phyloP scores from a whole-genome alignment of 305 asterid species.

The Solanum hybrid region DNA sequence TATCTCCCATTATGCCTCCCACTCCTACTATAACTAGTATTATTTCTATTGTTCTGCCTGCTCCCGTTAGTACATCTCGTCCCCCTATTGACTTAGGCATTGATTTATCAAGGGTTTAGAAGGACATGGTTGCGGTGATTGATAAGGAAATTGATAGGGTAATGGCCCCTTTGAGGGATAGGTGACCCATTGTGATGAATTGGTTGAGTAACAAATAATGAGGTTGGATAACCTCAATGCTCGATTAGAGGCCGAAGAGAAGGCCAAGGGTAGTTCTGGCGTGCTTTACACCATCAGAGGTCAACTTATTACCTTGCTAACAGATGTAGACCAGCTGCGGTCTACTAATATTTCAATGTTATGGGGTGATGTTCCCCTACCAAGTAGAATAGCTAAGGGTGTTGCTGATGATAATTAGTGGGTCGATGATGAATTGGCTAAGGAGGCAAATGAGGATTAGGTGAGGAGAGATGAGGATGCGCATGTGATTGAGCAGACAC shows the following conservation, averaged over 20 bases:
- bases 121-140: background rate
- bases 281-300: background rate
- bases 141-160: background rate
- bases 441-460: background rate
- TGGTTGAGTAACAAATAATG: background rate
- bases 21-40: background rate
- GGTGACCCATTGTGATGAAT: background rate
- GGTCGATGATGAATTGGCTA: background rate
- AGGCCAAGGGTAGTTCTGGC: background rate
- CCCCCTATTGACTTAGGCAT: background rate
- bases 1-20: background rate
- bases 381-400: background rate
- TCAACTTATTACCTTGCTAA: background rate
- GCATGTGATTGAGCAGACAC: background rate
- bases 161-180: background rate
- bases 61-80: background rate
- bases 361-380: background rate
- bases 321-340: background rate
- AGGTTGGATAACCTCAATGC: background rate
- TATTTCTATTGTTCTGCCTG: background rate
- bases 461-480: background rate
- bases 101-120: background rate
- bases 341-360: background rate
- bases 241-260: background rate
- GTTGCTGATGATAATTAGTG: background rate